Evolutionary conservation across 495 filamentous ascomycete genomes (phyloP).

Genomic region (Talaromyces borbonicus): DNA sequence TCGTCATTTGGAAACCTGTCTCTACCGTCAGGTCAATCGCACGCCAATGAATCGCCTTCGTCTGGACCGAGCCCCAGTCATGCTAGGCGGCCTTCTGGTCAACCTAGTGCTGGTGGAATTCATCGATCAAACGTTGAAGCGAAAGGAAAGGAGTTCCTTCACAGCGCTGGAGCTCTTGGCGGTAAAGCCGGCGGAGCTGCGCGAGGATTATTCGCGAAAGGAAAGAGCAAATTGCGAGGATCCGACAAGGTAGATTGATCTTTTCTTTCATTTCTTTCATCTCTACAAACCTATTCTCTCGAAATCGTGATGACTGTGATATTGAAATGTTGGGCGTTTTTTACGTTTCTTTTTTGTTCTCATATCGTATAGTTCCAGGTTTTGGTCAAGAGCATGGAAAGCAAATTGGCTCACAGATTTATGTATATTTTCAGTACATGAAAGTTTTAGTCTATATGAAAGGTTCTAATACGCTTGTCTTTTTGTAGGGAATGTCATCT

Average conservation of each 20-base stretch:
- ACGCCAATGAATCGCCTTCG: constrained; percentile 35
- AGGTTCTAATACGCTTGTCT: constrained; percentile 28
- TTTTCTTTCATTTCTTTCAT: constrained; percentile 20
- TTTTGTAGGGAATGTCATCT: constrained; percentile 33
- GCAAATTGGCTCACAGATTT: constrained; percentile 7
- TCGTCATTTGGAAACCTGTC: constrained; percentile 25
- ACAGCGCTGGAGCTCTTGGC: constrained; percentile 62
- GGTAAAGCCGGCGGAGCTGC: constrained; percentile 51
- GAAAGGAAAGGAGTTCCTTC: constrained; percentile 77
- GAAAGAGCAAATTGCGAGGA: constrained; percentile 69
- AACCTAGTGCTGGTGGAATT: constrained; percentile 28
- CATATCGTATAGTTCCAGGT: constrained; percentile 14
- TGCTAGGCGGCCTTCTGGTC: constrained; percentile 23
- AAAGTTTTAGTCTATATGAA: constrained; percentile 13
- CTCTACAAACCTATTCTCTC: constrained; percentile 27
- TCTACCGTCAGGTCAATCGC: constrained; percentile 18
- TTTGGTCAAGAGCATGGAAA: constrained; percentile 20
- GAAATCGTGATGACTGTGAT: constrained; percentile 12
- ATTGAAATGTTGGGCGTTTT: constrained; percentile 22
- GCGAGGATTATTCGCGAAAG: constrained; percentile 79
- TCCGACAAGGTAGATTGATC: constrained; percentile 69
- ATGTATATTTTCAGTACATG: constrained; percentile 9
- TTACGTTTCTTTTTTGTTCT: constrained; percentile 21
- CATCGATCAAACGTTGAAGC: constrained; percentile 45
- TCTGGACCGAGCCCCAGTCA: constrained; percentile 20